Evolutionary conservation across 1,139 yeast species (phyloP), one percentile per base, ranked within the genome.

Genomic region (Lipomyces yarrowii): DNA sequence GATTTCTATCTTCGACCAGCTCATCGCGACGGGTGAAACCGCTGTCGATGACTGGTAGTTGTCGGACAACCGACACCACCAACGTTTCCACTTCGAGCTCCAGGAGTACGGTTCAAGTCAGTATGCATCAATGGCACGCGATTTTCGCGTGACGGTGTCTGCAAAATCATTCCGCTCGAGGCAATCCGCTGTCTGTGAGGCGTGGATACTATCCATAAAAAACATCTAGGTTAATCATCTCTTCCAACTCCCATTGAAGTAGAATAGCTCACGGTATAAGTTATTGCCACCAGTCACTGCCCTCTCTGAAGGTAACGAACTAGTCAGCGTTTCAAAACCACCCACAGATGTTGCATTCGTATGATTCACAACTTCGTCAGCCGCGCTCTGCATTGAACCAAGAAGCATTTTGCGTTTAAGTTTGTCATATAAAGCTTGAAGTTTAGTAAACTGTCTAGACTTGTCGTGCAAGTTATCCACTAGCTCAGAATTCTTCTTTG

Each of bases 391-490:
- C 33, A 52, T 52, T n/a, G 61, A 23, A 32, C 48, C 55, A n/a
- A 65, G 54, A 53, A 66, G 46, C 26, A 66, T 26, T 30, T 67
- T 64, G 56, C 68, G 67, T 51, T 63, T 67, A 54, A 68, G 61
- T 35, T 64, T 61, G 23, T 68, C 71, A 33, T 65, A 68, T 18
- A 62, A 61, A 7, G 37, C 64, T 55, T 68, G 71, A 1, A 68
- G 62, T 59, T 68, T 68, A 35, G 61, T 46, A 35, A 55, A 67
- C 37, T 68, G 70, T 46, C 65, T 51, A 8, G 59, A 52, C 37
- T 65, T 67, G 26, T 67, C 69, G 5, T 67, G 68, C 56, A 64
- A 18, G 18, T 58, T 56, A 13, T 63, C 68, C 13, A 55, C 46
- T 11, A 68, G 52, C 32, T 68, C 70, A 2, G 35, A 32, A 23